These are phyloP conservation scores for Apiotrichum gracile DNA, from an alignment of 1,284 basidiomycete genomes.

Conservation along the genomic window DNA sequence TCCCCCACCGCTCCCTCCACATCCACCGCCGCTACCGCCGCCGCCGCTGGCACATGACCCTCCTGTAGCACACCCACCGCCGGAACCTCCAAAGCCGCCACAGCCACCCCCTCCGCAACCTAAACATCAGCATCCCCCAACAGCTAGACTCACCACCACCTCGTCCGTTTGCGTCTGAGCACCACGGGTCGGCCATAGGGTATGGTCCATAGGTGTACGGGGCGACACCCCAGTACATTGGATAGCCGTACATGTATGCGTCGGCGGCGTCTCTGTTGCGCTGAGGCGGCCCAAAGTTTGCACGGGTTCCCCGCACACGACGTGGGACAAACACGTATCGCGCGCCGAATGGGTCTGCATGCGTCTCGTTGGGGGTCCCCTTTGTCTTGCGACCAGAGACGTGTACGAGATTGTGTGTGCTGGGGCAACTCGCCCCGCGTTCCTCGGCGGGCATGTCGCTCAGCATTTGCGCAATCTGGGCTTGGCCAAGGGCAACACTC, in stretches of 20 bases:
- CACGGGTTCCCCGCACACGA: not conserved
- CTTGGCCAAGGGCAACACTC: not conserved
- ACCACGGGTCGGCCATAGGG: constrained; percentile 2
- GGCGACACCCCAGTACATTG: constrained; percentile 14
- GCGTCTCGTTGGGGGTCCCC: not conserved
- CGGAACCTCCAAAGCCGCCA: not conserved
- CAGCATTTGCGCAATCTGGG: not conserved
- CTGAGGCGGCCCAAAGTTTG: not conserved
- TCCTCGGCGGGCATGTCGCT: constrained; percentile 2
- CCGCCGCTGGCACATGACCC: not conserved
- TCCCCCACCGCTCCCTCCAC: not conserved
- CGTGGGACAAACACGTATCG: constrained; percentile 9
- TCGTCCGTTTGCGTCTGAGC: not conserved
- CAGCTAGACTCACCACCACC: not conserved
- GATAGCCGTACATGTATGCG: not conserved
- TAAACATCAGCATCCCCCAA: not conserved
- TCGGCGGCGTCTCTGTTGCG: not conserved
- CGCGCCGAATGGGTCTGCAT: constrained; percentile 9
- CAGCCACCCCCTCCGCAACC: not conserved
- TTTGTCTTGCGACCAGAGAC: not conserved
- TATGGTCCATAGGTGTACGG: constrained; percentile 3
- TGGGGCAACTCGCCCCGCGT: constrained; percentile 10
- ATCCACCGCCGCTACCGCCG: not conserved
- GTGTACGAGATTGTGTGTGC: constrained; percentile 13
- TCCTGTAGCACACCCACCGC: not conserved